These are phyloP conservation scores for Phylloporus rhodoxanthus DNA, from an alignment of 768 basidiomycete species.

Conservation along the genomic window DNA sequence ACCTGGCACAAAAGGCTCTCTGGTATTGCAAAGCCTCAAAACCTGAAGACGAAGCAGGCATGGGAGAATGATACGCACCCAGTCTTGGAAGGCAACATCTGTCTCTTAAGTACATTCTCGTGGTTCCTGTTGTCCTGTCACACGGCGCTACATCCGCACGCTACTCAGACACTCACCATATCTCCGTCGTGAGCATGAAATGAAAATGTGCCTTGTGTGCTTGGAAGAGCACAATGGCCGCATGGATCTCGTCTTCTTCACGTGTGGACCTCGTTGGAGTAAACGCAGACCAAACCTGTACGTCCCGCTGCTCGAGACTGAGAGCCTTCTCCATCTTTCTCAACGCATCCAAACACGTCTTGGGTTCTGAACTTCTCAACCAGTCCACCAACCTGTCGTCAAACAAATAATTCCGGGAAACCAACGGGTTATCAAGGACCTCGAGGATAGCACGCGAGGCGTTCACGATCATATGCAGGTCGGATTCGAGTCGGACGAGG, in stretches of 20 bases:
- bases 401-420: neutral
- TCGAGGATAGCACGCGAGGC: constrained; percentile 6
- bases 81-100: neutral
- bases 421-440: neutral
- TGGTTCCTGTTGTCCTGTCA: neutral
- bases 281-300: neutral
- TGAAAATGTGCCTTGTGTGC: neutral
- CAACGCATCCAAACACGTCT: constrained; percentile 1
- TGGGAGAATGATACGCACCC: neutral
- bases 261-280: neutral
- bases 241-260: neutral
- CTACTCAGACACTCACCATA: neutral
- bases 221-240: neutral
- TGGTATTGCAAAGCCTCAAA: neutral
- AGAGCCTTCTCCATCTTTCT: neutral
- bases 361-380: neutral
- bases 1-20: neutral
- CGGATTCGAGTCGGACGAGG: neutral
- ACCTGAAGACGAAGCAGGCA: neutral
- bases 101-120: neutral
- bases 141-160: neutral
- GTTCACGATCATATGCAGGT: neutral
- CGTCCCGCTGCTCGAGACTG: neutral
- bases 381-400: constrained; percentile 4
- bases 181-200: neutral